Conservation (phyloP, 805 yeast genomes). For the Starmerella ratchasimensis region DNA sequence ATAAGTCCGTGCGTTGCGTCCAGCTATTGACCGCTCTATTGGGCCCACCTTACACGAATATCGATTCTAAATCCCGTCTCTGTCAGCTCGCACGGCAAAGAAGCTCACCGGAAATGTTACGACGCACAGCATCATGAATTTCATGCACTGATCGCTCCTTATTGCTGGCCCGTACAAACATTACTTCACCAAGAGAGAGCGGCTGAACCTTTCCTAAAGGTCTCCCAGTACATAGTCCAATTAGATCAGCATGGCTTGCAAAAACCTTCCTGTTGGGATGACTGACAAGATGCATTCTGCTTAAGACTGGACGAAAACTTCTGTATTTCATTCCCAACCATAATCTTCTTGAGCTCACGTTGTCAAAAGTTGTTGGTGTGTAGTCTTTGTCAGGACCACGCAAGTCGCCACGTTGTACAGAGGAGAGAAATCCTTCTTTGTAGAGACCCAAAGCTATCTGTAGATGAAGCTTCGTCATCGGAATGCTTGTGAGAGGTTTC, state of each 20-base stretch:
- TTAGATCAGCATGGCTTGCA: constrained; percentile 50
- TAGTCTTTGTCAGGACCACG: constrained; percentile 60
- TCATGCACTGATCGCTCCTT: constrained; percentile 47
- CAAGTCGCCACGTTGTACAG: constrained; percentile 72
- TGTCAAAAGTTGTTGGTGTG: constrained; percentile 66
- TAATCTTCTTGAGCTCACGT: constrained; percentile 68
- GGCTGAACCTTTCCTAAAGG: constrained; percentile 66
- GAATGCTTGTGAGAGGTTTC: constrained; percentile 61
- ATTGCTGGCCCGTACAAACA: constrained; percentile 44
- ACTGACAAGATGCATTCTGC: constrained; percentile 56
- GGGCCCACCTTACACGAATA: too few relatives aligned
- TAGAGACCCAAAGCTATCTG: constrained; percentile 74
- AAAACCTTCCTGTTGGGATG: constrained; percentile 71
- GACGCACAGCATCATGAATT: constrained; percentile 72
- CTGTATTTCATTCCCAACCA: constrained; percentile 90
- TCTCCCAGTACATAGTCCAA: constrained; percentile 60
- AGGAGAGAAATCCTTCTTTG: constrained; percentile 77
- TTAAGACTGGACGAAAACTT: constrained; percentile 61
- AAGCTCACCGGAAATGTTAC: constrained; percentile 58
- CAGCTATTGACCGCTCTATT: too few relatives aligned
- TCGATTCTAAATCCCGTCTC: too few relatives aligned
- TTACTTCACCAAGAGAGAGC: constrained; percentile 76
- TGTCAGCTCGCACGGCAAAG: constrained; percentile 48
- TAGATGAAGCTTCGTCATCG: constrained; percentile 69
- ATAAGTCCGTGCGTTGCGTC: too few relatives aligned